phyloP scores from a whole-genome alignment of 176 grass and related monocot species.

The Juncus effusus region DNA sequence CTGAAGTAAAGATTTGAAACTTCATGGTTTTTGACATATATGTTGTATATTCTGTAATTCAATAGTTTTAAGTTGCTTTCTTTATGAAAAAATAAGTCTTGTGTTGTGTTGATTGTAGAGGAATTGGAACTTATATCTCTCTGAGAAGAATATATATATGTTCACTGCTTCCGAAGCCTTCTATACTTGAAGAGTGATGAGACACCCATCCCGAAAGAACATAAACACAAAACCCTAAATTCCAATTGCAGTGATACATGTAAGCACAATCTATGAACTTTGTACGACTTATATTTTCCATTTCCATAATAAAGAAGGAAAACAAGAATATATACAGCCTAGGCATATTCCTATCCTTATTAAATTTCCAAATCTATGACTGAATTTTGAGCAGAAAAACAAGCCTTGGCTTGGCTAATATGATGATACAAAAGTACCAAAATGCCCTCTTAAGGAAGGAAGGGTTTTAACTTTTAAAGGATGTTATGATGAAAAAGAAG shows the following conservation, averaged over 20 bases:
- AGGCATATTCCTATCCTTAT: conserved; percentile 11
- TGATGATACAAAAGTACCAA: conserved; percentile 26
- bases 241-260: conserved; percentile 24
- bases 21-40: no score
- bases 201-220: conserved; percentile 17
- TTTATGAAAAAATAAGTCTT: neutral
- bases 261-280: conserved; percentile 15
- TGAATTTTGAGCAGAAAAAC: conserved; percentile 16
- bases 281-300: conserved; percentile 1
- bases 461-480: conserved; percentile 16
- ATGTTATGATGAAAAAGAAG: conserved; percentile 31
- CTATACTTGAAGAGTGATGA: conserved; percentile 3
- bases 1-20: no score
- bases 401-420: neutral
- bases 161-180: conserved; percentile 23
- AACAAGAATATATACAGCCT: conserved; percentile 17
- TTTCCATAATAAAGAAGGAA: neutral
- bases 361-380: conserved; percentile 27
- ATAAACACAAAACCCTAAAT: conserved; percentile 15
- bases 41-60: neutral
- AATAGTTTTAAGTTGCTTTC: neutral
- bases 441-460: conserved; percentile 2
- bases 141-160: conserved; percentile 13
- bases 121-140: neutral
- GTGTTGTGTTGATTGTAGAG: neutral